Conservation (phyloP, 495 filamentous ascomycete genomes). For the Chaetomium fimeti region DNA sequence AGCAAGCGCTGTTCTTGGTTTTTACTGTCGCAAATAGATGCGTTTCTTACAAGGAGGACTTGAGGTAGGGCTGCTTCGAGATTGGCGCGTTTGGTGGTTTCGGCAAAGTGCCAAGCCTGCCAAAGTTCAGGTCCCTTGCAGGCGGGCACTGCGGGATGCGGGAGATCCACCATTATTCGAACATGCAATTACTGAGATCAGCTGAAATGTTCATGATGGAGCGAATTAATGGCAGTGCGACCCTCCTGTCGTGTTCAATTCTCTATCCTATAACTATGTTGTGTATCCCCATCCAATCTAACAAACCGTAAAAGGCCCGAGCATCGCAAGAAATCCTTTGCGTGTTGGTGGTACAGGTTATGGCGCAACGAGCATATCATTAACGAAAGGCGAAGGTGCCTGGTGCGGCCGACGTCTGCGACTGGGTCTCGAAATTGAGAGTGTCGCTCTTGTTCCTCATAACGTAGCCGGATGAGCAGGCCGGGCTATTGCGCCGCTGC, state of each 20-base stretch:
- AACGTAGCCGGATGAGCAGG: neutral
- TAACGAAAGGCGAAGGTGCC: neutral
- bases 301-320: neutral
- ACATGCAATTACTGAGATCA: neutral
- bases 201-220: neutral
- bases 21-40: slow-evolving; percentile 3
- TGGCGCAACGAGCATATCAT: neutral
- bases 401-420: too few relatives aligned
- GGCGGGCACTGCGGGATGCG: neutral
- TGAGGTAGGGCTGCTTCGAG: neutral
- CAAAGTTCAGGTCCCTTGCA: neutral
- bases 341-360: neutral
- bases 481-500: neutral
- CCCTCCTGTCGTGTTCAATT: neutral
- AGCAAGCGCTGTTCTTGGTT: neutral
- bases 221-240: neutral
- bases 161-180: neutral
- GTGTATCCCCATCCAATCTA: neutral
- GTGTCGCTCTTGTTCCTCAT: too few relatives aligned
- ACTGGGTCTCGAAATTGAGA: neutral
- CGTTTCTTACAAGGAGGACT: neutral
- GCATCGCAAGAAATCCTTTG: neutral
- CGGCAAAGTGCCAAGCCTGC: slow-evolving; percentile 3
- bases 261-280: neutral
- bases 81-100: neutral